A percentile compares a stretch with the other conserved stretches of the same genome.
These are phyloP conservation scores for Gynostemma pentaphyllum DNA, from an alignment of 306 rosid genomes.

Conservation along the genomic window DNA sequence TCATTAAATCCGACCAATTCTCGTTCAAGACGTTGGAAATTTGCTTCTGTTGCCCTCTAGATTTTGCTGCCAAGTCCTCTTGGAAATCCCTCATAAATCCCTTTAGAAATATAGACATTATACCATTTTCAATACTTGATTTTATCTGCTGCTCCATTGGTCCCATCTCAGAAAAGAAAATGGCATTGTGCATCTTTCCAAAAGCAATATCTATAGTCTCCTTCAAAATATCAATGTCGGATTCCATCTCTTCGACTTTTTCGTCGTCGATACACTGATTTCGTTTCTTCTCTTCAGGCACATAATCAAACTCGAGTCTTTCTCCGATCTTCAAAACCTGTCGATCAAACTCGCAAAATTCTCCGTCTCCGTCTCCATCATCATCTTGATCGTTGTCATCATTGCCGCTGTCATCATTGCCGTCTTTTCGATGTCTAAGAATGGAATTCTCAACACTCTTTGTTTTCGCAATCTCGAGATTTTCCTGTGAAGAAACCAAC, in stretches of 20 bases:
- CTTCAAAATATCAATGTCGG: constrained; percentile 64
- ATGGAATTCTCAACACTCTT: constrained; percentile 7
- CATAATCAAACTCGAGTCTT: constrained; percentile 34
- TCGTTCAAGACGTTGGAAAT: constrained; percentile 20
- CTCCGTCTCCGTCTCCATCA: constrained; percentile 23
- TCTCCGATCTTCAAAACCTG: constrained; percentile 35
- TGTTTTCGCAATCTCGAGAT: constrained; percentile 14
- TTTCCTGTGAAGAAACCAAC: constrained; percentile 20
- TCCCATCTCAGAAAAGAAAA: constrained; percentile 41
- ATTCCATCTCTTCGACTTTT: constrained; percentile 69
- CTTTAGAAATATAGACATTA: constrained; percentile 27
- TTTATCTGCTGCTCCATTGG: constrained; percentile 70
- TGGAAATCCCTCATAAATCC: constrained; percentile 42
- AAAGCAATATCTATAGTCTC: constrained; percentile 71
- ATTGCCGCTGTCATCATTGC: too few species aligned
- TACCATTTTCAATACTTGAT: constrained; percentile 43
- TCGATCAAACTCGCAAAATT: constrained; percentile 1
- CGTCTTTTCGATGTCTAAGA: constrained; percentile 2
- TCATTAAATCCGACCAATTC: constrained; percentile 44
- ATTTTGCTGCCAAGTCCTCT: constrained; percentile 26
- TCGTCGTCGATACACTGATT: constrained; percentile 25
- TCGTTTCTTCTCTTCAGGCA: constrained; percentile 11
- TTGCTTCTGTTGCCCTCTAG: constrained; percentile 24
- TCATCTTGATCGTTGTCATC: too few species aligned
- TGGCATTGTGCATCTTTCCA: constrained; percentile 56